Base-by-base conservation (phyloP, 1,284 basidiomycete genomes). In the Xanthoconium separans region DNA sequence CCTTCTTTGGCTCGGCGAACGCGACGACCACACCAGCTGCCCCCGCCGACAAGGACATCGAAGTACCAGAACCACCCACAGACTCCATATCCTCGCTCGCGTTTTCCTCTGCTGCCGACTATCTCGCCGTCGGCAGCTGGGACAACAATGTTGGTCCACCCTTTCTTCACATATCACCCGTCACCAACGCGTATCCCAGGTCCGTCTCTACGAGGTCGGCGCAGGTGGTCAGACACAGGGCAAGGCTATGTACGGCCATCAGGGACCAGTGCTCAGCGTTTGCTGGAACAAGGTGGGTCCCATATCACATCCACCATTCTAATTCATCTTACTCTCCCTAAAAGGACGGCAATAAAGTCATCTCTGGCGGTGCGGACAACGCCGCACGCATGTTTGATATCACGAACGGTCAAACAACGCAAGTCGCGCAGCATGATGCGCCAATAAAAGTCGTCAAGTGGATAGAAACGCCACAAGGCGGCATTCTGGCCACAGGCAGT, bases 281-380 rank as follows among this genome's bases (percentile, higher is more conserved):
- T 84, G 83, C 62, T 94, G 91, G 91, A 87, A 83, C 70, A 87
- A 85, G 71, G 81, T 79, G 44, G 49, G 72, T 61, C 47, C 3
- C 27, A 34, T 31, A 13, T 36, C 44, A 46, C 12, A 18, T 7
- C 7, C 46, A 27, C 13, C 50, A 20, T 51, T 47, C 30, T 22
- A 44, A 24, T 15, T 29, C 43, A 39, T 31, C 56, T 54, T 47
- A 68, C 13, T 9, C 51, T 8, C 5, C 44, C 41, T 11, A 24
- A 16, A 51, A 83, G 85, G 88, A 91, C 54, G 91, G 91, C 36
- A 84, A 79, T 61, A 90, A 89, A 68, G 74, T 92, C 29, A 78
- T 93, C 57, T 91, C 89, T 5, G 84, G 83, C 12, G 91, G 91
- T 53, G 87, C 86, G 31, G 91, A 94, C 75, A 92, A 92, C 65